Conservation (phyloP, 2,329 filamentous ascomycete species). For the Aspergillus sp. region DNA sequence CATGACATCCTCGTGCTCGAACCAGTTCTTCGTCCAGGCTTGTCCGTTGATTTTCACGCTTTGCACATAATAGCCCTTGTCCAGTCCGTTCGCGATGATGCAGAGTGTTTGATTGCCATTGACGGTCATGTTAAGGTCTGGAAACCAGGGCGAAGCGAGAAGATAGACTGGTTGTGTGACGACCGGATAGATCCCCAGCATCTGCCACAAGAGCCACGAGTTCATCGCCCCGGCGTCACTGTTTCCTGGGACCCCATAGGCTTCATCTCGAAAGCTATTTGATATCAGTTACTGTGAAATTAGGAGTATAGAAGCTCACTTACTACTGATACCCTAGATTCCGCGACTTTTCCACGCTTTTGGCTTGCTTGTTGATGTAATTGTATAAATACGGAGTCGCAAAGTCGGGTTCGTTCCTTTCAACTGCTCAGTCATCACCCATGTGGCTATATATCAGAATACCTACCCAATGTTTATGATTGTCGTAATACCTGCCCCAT, state of each 20-base stretch:
- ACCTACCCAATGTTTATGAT: conserved; percentile 57
- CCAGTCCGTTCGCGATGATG: conserved; percentile 50
- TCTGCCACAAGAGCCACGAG: conserved; percentile 54
- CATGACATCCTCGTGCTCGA: conserved; percentile 53
- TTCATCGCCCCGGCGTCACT: conserved; percentile 62
- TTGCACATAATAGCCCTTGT: conserved; percentile 55
- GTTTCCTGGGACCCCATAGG: conserved; percentile 65
- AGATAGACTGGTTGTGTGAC: conserved; percentile 53
- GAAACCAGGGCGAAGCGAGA: conserved; percentile 50
- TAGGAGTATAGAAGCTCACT: background rate
- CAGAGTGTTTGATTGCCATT: conserved; percentile 40
- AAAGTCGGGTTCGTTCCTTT: conserved; percentile 67
- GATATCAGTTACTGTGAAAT: background rate
- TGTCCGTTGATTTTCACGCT: conserved; percentile 56
- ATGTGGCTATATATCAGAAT: background rate
- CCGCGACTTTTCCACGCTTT: conserved; percentile 62
- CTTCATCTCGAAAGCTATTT: conserved; percentile 54
- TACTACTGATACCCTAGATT: conserved; percentile 58
- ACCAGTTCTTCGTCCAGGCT: conserved; percentile 57
- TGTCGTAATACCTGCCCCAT: conserved; percentile 44
- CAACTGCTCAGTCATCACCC: background rate
- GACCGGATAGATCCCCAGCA: conserved; percentile 52
- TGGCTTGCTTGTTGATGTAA: conserved; percentile 65
- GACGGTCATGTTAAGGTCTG: conserved; percentile 37
- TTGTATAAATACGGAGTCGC: conserved; percentile 69